A percentile compares a stretch with the other conserved stretches of the same genome.
Evolutionary conservation across 2,329 filamentous ascomycete genomes (phyloP).

Genomic region (Colletotrichum truncatum): DNA sequence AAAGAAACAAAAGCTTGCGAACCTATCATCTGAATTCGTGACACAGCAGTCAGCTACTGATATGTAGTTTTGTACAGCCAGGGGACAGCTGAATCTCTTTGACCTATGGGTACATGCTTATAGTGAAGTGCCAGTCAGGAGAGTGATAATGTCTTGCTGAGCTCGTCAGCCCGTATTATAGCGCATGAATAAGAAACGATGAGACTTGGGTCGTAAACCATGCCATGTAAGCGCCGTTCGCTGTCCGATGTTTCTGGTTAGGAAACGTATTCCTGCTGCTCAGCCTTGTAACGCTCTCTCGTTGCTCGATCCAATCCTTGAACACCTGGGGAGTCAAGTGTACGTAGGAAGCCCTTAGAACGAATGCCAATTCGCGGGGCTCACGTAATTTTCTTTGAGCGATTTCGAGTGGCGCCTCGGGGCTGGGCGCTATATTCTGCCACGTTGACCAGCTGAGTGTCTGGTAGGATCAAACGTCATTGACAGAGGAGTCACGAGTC

Average conservation of each 20-base stretch:
- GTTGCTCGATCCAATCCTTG: background rate
- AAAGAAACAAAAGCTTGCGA: background rate
- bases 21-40: too few relatives aligned
- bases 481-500: background rate
- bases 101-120: too few relatives aligned
- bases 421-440: background rate
- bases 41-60: too few relatives aligned
- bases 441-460: background rate
- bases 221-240: background rate
- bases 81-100: too few relatives aligned
- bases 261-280: background rate
- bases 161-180: conserved; percentile 7
- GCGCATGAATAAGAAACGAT: background rate
- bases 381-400: background rate
- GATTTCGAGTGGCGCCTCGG: background rate
- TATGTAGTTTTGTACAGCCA: too few relatives aligned
- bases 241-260: background rate
- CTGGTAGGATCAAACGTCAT: background rate
- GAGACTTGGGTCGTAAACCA: background rate
- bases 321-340: background rate
- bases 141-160: background rate
- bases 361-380: background rate
- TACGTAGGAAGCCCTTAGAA: background rate
- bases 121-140: background rate
- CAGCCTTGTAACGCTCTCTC: background rate